Evolutionary conservation across 2,329 filamentous ascomycete species (phyloP).

Genomic region (Pseudogymnoascus sp.): DNA sequence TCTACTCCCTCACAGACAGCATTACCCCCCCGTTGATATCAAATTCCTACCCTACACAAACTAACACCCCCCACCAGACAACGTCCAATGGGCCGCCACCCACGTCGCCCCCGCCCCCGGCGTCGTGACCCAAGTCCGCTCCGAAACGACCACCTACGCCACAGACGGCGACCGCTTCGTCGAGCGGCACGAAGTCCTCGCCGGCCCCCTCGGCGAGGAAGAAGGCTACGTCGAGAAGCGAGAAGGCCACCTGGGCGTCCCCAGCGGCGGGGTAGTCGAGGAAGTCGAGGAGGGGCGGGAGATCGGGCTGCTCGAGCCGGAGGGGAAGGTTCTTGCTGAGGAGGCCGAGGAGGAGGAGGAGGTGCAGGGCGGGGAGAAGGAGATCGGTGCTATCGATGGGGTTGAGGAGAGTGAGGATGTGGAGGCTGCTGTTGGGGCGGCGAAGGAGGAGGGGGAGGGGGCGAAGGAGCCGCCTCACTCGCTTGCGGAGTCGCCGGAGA

Average conservation of each 20-base stretch:
- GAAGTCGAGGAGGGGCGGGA: conserved; percentile 24
- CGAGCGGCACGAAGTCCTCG: conserved; percentile 6
- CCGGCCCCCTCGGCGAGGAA: conserved; percentile 12
- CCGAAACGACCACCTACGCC: conserved; percentile 21
- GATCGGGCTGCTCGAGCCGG: conserved; percentile 28
- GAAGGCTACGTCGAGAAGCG: conserved; percentile 18
- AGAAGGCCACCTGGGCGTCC: conserved; percentile 30
- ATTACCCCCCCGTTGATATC: not conserved
- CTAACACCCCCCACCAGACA: not conserved
- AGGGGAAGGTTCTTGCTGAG: conserved; percentile 3
- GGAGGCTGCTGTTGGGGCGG: not conserved
- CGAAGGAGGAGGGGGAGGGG: conserved; percentile 8
- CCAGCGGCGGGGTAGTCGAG: conserved; percentile 11
- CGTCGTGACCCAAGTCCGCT: conserved; percentile 38
- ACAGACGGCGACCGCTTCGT: conserved; percentile 12
- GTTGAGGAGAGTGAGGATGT: conserved; percentile 13
- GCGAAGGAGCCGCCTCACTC: not conserved
- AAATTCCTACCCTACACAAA: not conserved
- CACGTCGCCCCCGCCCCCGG: conserved; percentile 53
- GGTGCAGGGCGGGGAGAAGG: conserved; percentile 11
- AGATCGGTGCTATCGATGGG: conserved; percentile 13
- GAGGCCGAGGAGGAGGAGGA: conserved; percentile 9
- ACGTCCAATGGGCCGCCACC: conserved; percentile 35
- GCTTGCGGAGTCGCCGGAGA: not conserved
- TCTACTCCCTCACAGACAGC: not conserved